Evolutionary conservation across 495 filamentous ascomycete species (phyloP).

Genomic region (Filosporella fistucella): DNA sequence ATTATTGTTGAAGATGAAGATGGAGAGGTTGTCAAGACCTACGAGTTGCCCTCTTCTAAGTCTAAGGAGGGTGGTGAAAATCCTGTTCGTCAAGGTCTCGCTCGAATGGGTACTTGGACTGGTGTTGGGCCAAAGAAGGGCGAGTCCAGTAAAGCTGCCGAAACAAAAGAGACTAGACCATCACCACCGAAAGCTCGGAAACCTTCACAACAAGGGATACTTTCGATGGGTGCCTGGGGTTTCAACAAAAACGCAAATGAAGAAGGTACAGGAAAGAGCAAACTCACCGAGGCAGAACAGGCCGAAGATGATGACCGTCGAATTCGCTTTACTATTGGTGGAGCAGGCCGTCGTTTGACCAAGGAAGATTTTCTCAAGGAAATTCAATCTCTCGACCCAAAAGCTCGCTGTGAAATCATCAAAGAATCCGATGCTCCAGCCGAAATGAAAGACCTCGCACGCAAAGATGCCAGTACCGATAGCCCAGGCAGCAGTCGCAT

Average conservation of each 20-base stretch:
- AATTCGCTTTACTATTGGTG: slow-evolving; percentile 82
- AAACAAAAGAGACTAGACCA: no score
- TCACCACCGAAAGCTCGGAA: no score
- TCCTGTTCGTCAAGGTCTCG: slow-evolving; percentile 19
- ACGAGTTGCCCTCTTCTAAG: slow-evolving; percentile 64
- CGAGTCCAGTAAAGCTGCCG: no score
- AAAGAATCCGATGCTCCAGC: slow-evolving; percentile 62
- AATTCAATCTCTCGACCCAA: slow-evolving; percentile 75
- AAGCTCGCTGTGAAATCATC: slow-evolving; percentile 64
- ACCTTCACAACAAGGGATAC: slow-evolving; percentile 18
- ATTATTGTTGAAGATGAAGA: slow-evolving; percentile 98
- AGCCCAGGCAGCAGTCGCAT: slow-evolving; percentile 14
- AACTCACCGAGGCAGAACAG: slow-evolving; percentile 34
- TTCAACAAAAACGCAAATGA: slow-evolving; percentile 29
- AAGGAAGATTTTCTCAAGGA: slow-evolving; percentile 89
- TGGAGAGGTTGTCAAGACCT: slow-evolving; percentile 96
- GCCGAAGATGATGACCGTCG: slow-evolving; percentile 67
- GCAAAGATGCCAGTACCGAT: slow-evolving; percentile 32
- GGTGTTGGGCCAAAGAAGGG: no score
- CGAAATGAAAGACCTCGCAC: slow-evolving; percentile 49
- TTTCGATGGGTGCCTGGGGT: slow-evolving; percentile 43
- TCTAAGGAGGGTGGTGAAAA: slow-evolving; percentile 6
- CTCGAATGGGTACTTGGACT: slow-evolving; percentile 44
- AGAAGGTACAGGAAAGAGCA: slow-evolving; percentile 28
- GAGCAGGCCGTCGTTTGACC: slow-evolving; percentile 70